phyloP scores from a whole-genome alignment of 2,329 filamentous ascomycete genomes.

The Pseudonectria foliicola region DNA sequence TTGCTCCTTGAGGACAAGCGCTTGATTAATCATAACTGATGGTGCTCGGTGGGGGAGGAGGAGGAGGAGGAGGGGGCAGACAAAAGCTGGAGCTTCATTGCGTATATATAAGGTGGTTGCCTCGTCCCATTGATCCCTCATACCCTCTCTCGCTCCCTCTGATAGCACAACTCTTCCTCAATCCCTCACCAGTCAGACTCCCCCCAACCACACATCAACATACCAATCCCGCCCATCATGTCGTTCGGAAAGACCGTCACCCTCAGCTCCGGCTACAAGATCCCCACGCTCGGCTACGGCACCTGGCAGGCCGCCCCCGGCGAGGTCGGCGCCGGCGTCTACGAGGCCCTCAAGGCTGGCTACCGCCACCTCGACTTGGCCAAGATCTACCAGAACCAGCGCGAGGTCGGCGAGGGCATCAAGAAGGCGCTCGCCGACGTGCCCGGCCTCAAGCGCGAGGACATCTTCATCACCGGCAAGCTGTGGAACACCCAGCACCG shows the following conservation, averaged over 20 bases:
- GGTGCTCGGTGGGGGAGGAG: not conserved
- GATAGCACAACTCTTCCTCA: no score
- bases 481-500: slow-evolving; percentile 54
- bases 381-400: slow-evolving; percentile 58
- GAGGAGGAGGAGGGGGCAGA: not conserved
- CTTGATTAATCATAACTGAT: not conserved
- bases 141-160: no score
- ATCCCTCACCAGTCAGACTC: not conserved
- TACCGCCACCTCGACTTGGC: slow-evolving; percentile 55
- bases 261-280: slow-evolving; percentile 58
- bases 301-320: slow-evolving; percentile 63
- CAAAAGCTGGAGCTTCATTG: no score
- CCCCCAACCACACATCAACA: not conserved
- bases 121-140: not conserved
- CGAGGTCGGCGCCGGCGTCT: slow-evolving; percentile 58
- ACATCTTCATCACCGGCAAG: slow-evolving; percentile 62
- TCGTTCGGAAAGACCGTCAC: slow-evolving; percentile 50
- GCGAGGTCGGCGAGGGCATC: slow-evolving; percentile 50
- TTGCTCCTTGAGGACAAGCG: no score
- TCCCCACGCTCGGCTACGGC: slow-evolving; percentile 52
- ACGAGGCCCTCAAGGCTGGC: slow-evolving; percentile 53
- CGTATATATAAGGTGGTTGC: not conserved
- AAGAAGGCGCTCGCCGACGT: slow-evolving; percentile 38
- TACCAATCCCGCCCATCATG: slow-evolving; percentile 33
- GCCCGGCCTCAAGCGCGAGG: slow-evolving; percentile 44